Base-by-base conservation (phyloP, 192 early-diverging fungal species). In the Pilobolus umbonatus region DNA sequence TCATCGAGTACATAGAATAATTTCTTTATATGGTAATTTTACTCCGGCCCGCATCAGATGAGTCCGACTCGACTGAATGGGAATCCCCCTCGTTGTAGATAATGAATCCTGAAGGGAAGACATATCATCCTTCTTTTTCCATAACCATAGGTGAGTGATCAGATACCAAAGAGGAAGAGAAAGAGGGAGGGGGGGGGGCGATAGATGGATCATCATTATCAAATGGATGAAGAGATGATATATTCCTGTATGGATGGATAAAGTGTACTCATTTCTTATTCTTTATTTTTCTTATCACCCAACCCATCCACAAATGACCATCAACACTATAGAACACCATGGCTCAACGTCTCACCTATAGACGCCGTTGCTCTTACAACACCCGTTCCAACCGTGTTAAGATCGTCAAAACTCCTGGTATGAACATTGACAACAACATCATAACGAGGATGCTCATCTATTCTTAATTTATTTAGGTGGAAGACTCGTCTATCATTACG, bases 401-500 rank as follows among this genome's bases (percentile, higher is more conserved):
- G 59, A 76, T 89, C 69, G 83, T 92, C 73, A 93, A 93, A 85
- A 93, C 91, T 64, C 91, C 91, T 65, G 90, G 85, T 72, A 64
- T 24, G 52, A 53, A 38, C 22, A 55, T 14, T 49, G 57, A 46
- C 25, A 46, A 54, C 15, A 10, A 55, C 2, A 3, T 4, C 4
- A 22, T 36, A 25, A 12, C 11, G 24, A 15, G 19, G 30, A 42
- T 8, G 22, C 34, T 7, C 15, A 9, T 32, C 30, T 44, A 30
- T 30, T 34, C 7, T 40, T 17, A 12, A 2, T 29, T 8, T 38
- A 11, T 32, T 17, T 52, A 78, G 88, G 92, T 79, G 93, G 91
- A 79, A 91, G 88, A 77, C 86, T 97, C 62, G 88, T 86, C 71
- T 81, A 84, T 76, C 91, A 89, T 57, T 88, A 96, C 83, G 85